Conservation (phyloP, 768 basidiomycete genomes). For the Mycena crocata region DNA sequence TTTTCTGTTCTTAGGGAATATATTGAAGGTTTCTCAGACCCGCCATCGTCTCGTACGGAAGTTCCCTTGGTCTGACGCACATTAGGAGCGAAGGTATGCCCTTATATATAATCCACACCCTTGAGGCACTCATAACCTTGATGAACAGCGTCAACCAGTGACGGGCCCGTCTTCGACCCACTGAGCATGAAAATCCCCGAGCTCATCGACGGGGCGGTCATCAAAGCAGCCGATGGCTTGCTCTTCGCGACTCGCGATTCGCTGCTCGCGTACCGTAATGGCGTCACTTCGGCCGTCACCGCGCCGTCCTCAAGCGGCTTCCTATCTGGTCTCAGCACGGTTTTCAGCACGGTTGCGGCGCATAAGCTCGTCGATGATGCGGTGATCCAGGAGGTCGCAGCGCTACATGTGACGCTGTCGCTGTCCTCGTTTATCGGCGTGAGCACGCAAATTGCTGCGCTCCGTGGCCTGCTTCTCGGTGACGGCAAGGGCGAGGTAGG, state of each 20-base stretch:
- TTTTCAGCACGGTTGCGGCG: constrained; percentile 70
- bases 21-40: constrained; percentile 8
- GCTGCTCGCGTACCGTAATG: constrained; percentile 68
- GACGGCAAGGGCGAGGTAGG: constrained; percentile 48
- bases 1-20: not conserved
- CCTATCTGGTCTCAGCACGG: constrained; percentile 71
- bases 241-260: constrained; percentile 50
- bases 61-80: constrained; percentile 36
- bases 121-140: constrained; percentile 74
- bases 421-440: constrained; percentile 56
- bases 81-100: constrained; percentile 68
- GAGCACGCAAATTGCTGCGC: constrained; percentile 71
- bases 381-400: constrained; percentile 69
- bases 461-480: constrained; percentile 62
- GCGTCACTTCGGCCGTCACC: constrained; percentile 79
- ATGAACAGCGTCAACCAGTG: constrained; percentile 71
- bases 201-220: constrained; percentile 56
- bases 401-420: constrained; percentile 69
- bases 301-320: constrained; percentile 69
- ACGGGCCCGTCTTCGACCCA: constrained; percentile 71
- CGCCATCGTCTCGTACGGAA: constrained; percentile 24
- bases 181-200: constrained; percentile 43
- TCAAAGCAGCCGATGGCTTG: constrained; percentile 74
- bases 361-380: constrained; percentile 73
- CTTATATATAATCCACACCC: constrained; percentile 61